Conservation (phyloP, 352 stramenopile genomes). For the Phytophthora europaea region DNA sequence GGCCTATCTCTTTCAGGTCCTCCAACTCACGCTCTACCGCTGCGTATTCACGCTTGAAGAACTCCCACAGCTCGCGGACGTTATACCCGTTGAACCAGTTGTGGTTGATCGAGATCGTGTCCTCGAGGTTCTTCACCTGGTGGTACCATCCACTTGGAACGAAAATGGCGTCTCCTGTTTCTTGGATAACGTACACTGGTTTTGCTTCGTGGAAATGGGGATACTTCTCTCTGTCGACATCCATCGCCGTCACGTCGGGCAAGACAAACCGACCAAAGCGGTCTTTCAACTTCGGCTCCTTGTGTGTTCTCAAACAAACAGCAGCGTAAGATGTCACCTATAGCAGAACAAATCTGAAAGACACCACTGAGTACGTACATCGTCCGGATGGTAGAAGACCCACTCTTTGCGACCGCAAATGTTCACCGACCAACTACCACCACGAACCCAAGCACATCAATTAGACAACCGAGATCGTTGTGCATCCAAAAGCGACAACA, state of each 20-base stretch:
- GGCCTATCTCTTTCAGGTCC: constrained; percentile 70
- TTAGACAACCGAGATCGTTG: background rate
- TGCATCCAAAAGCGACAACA: background rate
- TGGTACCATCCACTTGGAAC: constrained; percentile 98
- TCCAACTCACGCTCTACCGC: constrained; percentile 72
- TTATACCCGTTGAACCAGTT: constrained; percentile 97
- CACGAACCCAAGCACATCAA: background rate
- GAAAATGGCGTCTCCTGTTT: constrained; percentile 92
- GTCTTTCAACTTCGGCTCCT: constrained; percentile 83
- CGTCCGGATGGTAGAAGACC: constrained; percentile 87
- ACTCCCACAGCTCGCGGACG: constrained; percentile 67
- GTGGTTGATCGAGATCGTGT: constrained; percentile 97
- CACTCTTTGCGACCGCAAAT: constrained; percentile 96
- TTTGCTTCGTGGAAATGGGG: constrained; percentile 60
- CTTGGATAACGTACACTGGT: constrained; percentile 65
- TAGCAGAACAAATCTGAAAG: background rate
- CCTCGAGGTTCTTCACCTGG: constrained; percentile 93
- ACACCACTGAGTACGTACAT: constrained; percentile 49
- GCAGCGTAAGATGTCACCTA: constrained; percentile 7
- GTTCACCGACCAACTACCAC: constrained; percentile 96
- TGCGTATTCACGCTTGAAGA: constrained; percentile 71
- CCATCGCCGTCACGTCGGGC: constrained; percentile 53
- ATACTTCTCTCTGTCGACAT: constrained; percentile 65
- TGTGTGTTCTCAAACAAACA: constrained; percentile 27
- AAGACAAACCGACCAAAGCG: constrained; percentile 66